These are phyloP conservation scores for Lactuca saligna DNA, from an alignment of 129 eudicot species.

Conservation along the genomic window DNA sequence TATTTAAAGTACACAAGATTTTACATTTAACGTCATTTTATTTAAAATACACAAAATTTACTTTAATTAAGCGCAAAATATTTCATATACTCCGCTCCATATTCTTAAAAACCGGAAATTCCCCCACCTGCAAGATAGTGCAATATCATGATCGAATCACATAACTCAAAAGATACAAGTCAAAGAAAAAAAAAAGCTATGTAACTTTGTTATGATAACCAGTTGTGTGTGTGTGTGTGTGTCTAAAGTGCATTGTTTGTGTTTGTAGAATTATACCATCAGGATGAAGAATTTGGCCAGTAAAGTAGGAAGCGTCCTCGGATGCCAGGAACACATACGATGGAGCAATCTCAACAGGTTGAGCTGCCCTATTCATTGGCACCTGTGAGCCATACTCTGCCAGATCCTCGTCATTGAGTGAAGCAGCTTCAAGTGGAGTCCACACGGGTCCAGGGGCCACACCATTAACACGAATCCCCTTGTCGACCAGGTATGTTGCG, in stretches of 20 bases:
- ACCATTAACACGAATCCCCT: conserved; percentile 12
- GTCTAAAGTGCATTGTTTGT: not conserved
- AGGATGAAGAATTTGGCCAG: not conserved
- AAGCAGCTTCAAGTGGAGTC: conserved; percentile 10
- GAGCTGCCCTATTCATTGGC: conserved; percentile 15
- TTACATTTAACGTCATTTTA: not conserved
- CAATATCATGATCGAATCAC: no score
- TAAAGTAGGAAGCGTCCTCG: not conserved
- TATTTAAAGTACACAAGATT: not conserved
- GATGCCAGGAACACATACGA: not conserved
- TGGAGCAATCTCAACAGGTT: conserved; percentile 2
- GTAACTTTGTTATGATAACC: not conserved
- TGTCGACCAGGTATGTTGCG: not conserved
- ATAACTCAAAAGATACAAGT: no score
- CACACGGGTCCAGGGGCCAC: conserved; percentile 3
- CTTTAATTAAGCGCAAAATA: no score
- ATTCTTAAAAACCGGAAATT: no score
- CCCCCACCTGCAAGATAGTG: not conserved
- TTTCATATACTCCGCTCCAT: not conserved
- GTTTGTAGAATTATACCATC: not conserved
- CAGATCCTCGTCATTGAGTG: not conserved
- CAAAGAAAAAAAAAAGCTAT: no score
- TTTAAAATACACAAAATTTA: not conserved
- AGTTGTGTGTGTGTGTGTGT: conserved; percentile 8
- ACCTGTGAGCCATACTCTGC: not conserved